phyloP scores from a whole-genome alignment of 495 filamentous ascomycete species.

The Penicillium ucsense region DNA sequence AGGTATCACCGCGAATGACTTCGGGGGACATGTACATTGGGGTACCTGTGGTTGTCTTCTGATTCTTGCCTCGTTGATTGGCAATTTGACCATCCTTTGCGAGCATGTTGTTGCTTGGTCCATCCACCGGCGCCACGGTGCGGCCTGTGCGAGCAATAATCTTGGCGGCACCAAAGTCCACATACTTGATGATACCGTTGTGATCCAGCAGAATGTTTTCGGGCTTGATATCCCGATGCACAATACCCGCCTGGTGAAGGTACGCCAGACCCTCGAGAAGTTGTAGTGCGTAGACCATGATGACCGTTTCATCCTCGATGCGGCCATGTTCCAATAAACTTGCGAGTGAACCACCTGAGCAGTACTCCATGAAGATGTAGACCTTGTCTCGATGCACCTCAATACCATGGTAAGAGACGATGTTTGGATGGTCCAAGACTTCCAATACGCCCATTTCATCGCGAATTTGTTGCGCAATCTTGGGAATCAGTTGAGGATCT shows the following conservation, averaged over 20 bases:
- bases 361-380: slow-evolving; percentile 99
- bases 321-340: slow-evolving; percentile 86
- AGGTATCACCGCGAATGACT: slow-evolving; percentile 79
- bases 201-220: slow-evolving; percentile 98
- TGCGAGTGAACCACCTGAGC: slow-evolving; percentile 88
- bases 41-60: slow-evolving; percentile 92
- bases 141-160: slow-evolving; percentile 92
- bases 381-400: slow-evolving; percentile 97
- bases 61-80: slow-evolving; percentile 45
- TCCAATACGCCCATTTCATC: slow-evolving; percentile 97
- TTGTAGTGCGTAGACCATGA: slow-evolving; percentile 95
- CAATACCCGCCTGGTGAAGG: slow-evolving; percentile 78
- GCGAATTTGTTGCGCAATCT: slow-evolving; percentile 82
- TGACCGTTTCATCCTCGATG: slow-evolving; percentile 95
- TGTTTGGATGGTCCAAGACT: slow-evolving; percentile 91
- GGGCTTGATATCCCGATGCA: slow-evolving; percentile 97
- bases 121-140: slow-evolving; percentile 58
- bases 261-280: slow-evolving; percentile 94
- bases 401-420: slow-evolving; percentile 95
- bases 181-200: slow-evolving; percentile 97
- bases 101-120: slow-evolving; percentile 32
- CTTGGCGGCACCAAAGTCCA: slow-evolving; percentile 96
- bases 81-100: slow-evolving; percentile 23
- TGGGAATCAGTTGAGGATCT: slow-evolving; percentile 91
- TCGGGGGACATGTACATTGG: slow-evolving; percentile 99